A percentile compares a stretch with the other conserved stretches of the same genome.
Evolutionary conservation across 2,329 filamentous ascomycete genomes (phyloP).

Genomic region (Aspergillus alliaceus): DNA sequence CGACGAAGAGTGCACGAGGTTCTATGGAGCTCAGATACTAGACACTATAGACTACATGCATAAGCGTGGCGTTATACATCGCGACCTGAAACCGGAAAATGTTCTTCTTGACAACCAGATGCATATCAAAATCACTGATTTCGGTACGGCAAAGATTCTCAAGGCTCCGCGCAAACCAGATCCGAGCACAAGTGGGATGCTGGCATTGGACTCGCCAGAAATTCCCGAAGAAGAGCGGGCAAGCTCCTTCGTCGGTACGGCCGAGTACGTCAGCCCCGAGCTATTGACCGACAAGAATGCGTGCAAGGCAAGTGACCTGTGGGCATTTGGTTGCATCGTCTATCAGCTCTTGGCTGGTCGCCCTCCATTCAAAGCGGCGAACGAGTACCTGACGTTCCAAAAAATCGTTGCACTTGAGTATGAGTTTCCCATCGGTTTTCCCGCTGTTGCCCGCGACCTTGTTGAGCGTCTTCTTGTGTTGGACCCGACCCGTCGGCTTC

Average conservation of each 20-base stretch:
- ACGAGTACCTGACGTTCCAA: constrained; percentile 96
- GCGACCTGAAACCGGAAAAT: constrained; percentile 95
- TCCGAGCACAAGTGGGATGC: constrained; percentile 47
- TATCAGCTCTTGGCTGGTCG: constrained; percentile 95
- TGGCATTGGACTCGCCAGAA: constrained; percentile 51
- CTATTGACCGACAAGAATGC: constrained; percentile 95
- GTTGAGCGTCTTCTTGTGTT: constrained; percentile 88
- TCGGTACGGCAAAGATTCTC: constrained; percentile 94
- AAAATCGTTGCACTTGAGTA: constrained; percentile 96
- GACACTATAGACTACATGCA: constrained; percentile 99
- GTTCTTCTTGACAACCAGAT: constrained; percentile 92
- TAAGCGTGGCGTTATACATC: constrained; percentile 89
- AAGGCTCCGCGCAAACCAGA: constrained; percentile 53
- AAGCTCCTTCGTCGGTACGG: constrained; percentile 94
- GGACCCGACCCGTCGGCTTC: constrained; percentile 79
- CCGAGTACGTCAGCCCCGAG: constrained; percentile 97
- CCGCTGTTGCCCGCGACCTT: constrained; percentile 78
- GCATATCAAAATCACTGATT: constrained; percentile 98
- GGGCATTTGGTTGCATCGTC: constrained; percentile 98
- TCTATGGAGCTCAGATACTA: constrained; percentile 93
- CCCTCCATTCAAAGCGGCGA: constrained; percentile 92
- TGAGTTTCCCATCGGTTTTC: constrained; percentile 87
- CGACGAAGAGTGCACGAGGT: constrained; percentile 88
- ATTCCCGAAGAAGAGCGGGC: constrained; percentile 69
- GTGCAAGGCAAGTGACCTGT: constrained; percentile 95